Evolutionary conservation across 345 rosid genomes (phyloP), one percentile per base, ranked within the genome.

Genomic region (Fremontodendron californicum): DNA sequence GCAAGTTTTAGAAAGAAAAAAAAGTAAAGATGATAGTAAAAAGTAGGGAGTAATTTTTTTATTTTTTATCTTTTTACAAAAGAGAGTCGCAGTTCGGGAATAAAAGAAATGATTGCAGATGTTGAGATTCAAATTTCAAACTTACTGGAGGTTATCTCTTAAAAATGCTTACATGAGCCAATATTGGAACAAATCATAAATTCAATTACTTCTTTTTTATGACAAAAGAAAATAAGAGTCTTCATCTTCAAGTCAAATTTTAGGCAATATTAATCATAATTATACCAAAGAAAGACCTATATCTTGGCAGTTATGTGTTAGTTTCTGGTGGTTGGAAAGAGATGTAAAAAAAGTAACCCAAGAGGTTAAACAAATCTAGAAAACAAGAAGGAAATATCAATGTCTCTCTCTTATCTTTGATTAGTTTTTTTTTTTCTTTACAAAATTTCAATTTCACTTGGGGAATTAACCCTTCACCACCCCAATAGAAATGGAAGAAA

Each of bases 291-390:
- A 72, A 9, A 66, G 68, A 37, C 78, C 25, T 60, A 16, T 74
- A 31, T 21, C 31, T 57, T 73, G 78, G 80, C n/a, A 39, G 81
- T 73, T 77, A 31, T 61, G 18, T 74, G 81, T 81, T 78, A 57
- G 81, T 74, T 78, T 74, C 40, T 16, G 39, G 76, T 74, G 60
- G 84, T 77, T 78, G 78, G 23, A 21, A 37, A 43, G 18, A n/a
- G 67, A 52, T n/a, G 70, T 37, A 29, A 60, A 60, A 55, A 12
- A 19, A 75, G 46, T 40, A 40, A 51, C 19, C 76, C 37, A 71
- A 31, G 45, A 54, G 33, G 64, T 13, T 29, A 33, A 51, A 52
- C 7, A 31, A 62, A 31, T 31, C 23, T 9, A 72, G 74, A 31
- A 49, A 52, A 31, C 37, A 31, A 29, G 39, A 12, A 29, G 39